Conservation (phyloP, 2,329 filamentous ascomycete genomes). For the Tolypocladium endophyticum region DNA sequence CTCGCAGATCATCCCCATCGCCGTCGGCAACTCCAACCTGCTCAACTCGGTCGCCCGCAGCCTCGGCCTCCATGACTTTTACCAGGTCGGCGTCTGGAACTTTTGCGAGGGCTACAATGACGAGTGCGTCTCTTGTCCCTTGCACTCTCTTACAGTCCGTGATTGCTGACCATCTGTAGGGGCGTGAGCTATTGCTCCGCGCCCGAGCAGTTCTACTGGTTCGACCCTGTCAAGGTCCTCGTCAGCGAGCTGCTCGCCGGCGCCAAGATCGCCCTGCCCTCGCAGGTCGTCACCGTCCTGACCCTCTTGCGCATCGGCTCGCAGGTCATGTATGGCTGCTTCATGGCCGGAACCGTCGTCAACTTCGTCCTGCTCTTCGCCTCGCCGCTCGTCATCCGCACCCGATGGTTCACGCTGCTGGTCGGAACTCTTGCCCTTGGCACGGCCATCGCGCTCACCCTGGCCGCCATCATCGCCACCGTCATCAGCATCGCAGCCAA, state of each 20-base stretch:
- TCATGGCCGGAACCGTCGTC: conserved; percentile 61
- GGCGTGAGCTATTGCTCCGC: conserved; percentile 68
- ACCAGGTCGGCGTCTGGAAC: conserved; percentile 84
- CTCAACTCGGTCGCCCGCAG: conserved; percentile 83
- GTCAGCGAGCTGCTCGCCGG: conserved; percentile 70
- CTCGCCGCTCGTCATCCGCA: conserved; percentile 42
- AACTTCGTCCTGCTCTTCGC: conserved; percentile 63
- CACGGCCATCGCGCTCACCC: conserved; percentile 54
- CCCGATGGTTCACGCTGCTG: conserved; percentile 55
- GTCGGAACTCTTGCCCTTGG: conserved; percentile 59
- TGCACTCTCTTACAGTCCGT: background rate
- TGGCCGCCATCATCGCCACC: conserved; percentile 66
- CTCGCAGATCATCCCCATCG: conserved; percentile 66
- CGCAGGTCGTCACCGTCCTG: conserved; percentile 62
- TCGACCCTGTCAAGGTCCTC: conserved; percentile 79
- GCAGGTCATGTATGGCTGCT: conserved; percentile 82
- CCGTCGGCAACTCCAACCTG: conserved; percentile 59
- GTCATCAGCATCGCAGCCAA: conserved; percentile 76
- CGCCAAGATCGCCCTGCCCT: conserved; percentile 72
- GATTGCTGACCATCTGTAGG: conserved; percentile 18
- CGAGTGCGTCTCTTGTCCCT: conserved; percentile 28
- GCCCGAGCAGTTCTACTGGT: conserved; percentile 69
- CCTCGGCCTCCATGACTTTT: conserved; percentile 86
- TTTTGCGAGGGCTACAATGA: conserved; percentile 79
- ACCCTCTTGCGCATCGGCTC: conserved; percentile 64